Conservation (phyloP, 345 rosid genomes). For the Brassica juncea region DNA sequence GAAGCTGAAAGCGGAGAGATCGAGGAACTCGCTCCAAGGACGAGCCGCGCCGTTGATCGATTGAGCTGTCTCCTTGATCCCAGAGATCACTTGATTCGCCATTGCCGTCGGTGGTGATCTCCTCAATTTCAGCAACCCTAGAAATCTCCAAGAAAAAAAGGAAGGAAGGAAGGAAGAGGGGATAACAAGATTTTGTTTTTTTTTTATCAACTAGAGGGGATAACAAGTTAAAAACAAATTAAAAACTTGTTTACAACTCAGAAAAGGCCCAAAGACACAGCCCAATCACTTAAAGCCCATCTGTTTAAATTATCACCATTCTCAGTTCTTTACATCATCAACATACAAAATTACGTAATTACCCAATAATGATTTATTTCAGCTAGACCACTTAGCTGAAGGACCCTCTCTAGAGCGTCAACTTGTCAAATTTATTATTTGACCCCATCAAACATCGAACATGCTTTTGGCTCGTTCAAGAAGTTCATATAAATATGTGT, state of each 20-base stretch:
- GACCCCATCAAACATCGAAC: constrained; percentile 40
- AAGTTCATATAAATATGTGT: constrained; percentile 15
- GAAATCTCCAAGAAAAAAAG: not conserved
- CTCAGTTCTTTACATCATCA: too few species aligned
- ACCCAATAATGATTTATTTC: too few species aligned
- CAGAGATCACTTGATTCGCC: constrained; percentile 45
- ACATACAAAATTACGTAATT: too few species aligned
- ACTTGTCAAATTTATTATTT: constrained; percentile 38
- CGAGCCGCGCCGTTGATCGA: constrained; percentile 48
- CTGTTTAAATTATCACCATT: too few species aligned
- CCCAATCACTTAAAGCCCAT: not conserved
- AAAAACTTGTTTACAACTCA: not conserved
- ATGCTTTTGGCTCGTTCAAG: constrained; percentile 41
- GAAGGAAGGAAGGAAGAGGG: not conserved
- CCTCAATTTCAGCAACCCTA: constrained; percentile 27
- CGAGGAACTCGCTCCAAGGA: constrained; percentile 58
- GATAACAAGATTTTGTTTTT: not conserved
- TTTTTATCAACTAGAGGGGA: too few species aligned
- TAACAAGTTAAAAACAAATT: too few species aligned
- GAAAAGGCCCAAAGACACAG: not conserved
- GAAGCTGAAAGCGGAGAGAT: constrained; percentile 49
- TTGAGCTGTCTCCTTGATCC: constrained; percentile 51
- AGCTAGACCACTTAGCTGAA: not conserved
- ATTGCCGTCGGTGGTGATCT: not conserved
- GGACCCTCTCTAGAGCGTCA: constrained; percentile 27